Conservation (phyloP, 225 moss, liverwort and hornwort genomes). For the Asterella californica region DNA sequence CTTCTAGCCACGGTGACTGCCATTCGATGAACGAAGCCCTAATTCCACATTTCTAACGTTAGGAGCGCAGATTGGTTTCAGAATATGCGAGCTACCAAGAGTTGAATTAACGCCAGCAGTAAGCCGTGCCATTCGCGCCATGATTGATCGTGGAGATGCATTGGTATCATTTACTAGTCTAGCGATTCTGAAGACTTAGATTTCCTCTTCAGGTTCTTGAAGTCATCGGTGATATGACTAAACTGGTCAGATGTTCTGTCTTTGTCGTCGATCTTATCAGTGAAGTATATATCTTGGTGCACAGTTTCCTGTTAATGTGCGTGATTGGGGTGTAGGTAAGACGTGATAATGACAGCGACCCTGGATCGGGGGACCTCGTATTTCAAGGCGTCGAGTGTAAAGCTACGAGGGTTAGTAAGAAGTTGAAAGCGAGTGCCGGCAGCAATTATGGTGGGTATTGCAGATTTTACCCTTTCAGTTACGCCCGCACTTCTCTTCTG, state of each 20-base stretch:
- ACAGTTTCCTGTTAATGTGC: background rate
- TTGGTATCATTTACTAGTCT: background rate
- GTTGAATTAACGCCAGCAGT: background rate
- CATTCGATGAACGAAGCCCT: background rate
- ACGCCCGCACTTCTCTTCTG: background rate
- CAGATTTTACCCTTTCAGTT: background rate
- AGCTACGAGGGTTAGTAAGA: background rate
- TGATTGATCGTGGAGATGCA: background rate
- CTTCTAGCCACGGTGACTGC: background rate
- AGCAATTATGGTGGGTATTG: conserved; percentile 17
- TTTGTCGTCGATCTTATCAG: background rate
- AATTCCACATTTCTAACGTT: background rate
- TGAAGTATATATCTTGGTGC: background rate
- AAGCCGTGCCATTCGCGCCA: background rate
- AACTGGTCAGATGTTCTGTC: background rate
- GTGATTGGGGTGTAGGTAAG: conserved; percentile 1
- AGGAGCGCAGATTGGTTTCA: background rate
- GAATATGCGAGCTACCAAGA: background rate
- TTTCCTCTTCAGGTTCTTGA: background rate
- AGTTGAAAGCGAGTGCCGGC: conserved; percentile 2
- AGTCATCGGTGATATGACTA: background rate
- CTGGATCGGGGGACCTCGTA: background rate
- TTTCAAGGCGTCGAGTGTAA: background rate
- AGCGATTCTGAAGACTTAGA: background rate
- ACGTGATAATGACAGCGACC: background rate